Evolutionary conservation across 345 rosid genomes (phyloP).

Genomic region (Melastoma malabathricum): DNA sequence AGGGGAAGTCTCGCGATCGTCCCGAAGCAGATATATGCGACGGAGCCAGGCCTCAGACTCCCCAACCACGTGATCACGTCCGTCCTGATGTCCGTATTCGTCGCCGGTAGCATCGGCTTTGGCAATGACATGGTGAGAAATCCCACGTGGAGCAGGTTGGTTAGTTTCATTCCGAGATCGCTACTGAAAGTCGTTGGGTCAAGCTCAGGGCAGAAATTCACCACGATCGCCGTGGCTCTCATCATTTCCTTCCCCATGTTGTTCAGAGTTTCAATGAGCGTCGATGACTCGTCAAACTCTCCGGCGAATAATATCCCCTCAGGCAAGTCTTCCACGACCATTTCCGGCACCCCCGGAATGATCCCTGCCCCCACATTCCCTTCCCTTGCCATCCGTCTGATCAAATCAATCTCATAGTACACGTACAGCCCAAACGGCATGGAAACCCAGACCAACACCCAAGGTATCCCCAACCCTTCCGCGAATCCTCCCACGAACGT

Average conservation of each 20-base stretch:
- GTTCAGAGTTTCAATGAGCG: constrained; percentile 25
- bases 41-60: constrained; percentile 23
- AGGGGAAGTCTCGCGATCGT: constrained; percentile 24
- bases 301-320: constrained; percentile 20
- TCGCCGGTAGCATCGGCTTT: neutral
- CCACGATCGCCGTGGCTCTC: constrained; percentile 21
- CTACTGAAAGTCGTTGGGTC: constrained; percentile 15
- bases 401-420: constrained; percentile 27
- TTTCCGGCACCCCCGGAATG: constrained; percentile 35
- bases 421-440: constrained; percentile 27
- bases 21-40: constrained; percentile 55
- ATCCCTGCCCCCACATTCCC: constrained; percentile 2
- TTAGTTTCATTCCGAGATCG: constrained; percentile 23
- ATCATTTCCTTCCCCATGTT: constrained; percentile 23
- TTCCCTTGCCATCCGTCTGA: constrained; percentile 5
- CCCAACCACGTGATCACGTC: constrained; percentile 42
- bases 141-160: constrained; percentile 21
- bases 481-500: constrained; percentile 31
- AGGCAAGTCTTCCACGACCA: constrained; percentile 31
- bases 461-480: constrained; percentile 16
- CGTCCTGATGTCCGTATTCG: constrained; percentile 6
- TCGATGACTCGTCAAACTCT: constrained; percentile 10
- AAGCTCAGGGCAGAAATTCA: constrained; percentile 40
- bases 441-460: constrained; percentile 35
- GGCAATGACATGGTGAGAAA: constrained; percentile 13